These are phyloP conservation scores for Podospora appendiculata DNA, from an alignment of 495 filamentous ascomycete species.

Conservation along the genomic window DNA sequence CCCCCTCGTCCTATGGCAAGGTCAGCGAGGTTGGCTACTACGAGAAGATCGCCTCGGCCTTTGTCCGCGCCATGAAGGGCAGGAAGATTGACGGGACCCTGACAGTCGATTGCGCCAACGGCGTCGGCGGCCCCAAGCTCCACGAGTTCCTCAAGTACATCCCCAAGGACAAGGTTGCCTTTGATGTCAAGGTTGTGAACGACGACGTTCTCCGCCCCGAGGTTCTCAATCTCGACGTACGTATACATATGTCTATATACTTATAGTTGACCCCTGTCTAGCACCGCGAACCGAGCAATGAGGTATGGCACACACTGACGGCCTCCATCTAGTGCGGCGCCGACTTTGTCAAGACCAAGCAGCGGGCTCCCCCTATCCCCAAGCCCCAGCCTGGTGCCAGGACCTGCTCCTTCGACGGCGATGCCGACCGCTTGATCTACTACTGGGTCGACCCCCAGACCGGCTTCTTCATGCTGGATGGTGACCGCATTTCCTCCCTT, in stretches of 20 bases:
- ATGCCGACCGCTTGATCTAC: slow-evolving; percentile 92
- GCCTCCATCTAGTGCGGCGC: slow-evolving; percentile 66
- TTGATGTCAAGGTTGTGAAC: slow-evolving; percentile 84
- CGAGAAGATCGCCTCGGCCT: slow-evolving; percentile 76
- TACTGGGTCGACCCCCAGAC: slow-evolving; percentile 81
- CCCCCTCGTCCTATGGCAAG: slow-evolving; percentile 74
- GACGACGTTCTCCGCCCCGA: slow-evolving; percentile 86
- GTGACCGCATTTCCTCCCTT: slow-evolving; percentile 92
- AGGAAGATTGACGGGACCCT: slow-evolving; percentile 61
- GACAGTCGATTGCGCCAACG: slow-evolving; percentile 93
- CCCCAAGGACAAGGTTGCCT: slow-evolving; percentile 51
- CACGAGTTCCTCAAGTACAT: slow-evolving; percentile 79
- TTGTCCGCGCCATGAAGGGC: slow-evolving; percentile 69
- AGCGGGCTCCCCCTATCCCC: slow-evolving; percentile 78
- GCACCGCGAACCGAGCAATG: no score
- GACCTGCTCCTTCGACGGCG: slow-evolving; percentile 89
- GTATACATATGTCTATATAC: slow-evolving; percentile 5
- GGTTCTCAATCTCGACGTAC: slow-evolving; percentile 77
- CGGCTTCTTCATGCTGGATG: slow-evolving; percentile 84
- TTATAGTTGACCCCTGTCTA: no score
- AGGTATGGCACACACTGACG: slow-evolving; percentile 4
- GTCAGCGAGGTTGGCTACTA: slow-evolving; percentile 89
- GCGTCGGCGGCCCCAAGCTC: slow-evolving; percentile 90
- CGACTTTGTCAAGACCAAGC: slow-evolving; percentile 95
- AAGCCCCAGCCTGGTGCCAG: slow-evolving; percentile 67